Conservation (phyloP, 106 monocot genomes). For the Apostasia ramifera region DNA sequence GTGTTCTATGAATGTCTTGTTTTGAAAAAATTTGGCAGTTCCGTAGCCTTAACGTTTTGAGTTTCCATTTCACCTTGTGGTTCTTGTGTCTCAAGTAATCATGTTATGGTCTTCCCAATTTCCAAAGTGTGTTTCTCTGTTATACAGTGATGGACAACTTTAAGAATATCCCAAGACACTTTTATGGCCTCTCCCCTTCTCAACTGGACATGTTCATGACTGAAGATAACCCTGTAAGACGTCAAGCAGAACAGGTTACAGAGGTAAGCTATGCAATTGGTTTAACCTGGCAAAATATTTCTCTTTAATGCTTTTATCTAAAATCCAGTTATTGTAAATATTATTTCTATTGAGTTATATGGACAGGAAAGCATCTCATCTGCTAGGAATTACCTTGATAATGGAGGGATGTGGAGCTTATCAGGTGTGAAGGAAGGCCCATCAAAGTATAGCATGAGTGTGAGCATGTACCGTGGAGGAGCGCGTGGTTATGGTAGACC, state of each 20-base stretch:
- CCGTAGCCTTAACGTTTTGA: too few species aligned
- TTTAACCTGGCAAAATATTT: too few species aligned
- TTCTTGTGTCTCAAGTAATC: too few species aligned
- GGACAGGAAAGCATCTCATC: slow-evolving; percentile 77
- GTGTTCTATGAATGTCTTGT: too few species aligned
- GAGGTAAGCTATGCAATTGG: slow-evolving; percentile 32
- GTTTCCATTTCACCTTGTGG: too few species aligned
- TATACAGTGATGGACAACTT: slow-evolving; percentile 81
- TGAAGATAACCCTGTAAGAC: slow-evolving; percentile 68
- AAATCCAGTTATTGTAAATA: not conserved
- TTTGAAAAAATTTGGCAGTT: too few species aligned
- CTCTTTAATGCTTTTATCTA: too few species aligned
- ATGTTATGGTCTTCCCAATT: not conserved
- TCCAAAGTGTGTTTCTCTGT: slow-evolving; percentile 1
- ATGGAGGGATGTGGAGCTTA: slow-evolving; percentile 78
- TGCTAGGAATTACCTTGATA: slow-evolving; percentile 81
- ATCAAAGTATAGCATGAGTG: slow-evolving; percentile 80
- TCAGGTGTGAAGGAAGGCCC: slow-evolving; percentile 45
- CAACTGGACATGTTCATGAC: slow-evolving; percentile 99
- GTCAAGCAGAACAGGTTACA: slow-evolving; percentile 69
- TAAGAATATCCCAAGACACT: slow-evolving; percentile 61
- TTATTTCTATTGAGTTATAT: slow-evolving; percentile 3
- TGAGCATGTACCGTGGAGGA: slow-evolving; percentile 88
- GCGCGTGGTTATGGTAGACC: slow-evolving; percentile 75
- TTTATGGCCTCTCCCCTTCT: slow-evolving; percentile 67